These are phyloP conservation scores for Trichophyton simii DNA, from an alignment of 2,329 filamentous ascomycete genomes.

Conservation along the genomic window DNA sequence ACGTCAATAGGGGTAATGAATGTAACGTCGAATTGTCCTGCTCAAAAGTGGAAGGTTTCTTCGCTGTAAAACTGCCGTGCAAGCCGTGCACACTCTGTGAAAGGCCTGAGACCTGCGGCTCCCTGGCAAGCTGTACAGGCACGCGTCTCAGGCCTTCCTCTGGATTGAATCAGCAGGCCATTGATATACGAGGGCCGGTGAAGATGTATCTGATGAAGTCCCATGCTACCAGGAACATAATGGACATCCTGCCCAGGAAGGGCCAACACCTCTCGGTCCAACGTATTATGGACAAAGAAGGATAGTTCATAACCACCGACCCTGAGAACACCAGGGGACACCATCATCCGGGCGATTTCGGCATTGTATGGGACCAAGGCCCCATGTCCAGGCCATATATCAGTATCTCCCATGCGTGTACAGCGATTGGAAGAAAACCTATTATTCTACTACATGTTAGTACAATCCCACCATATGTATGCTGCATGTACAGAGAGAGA, in stretches of 20 bases:
- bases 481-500: too few relatives aligned
- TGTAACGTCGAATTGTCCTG: too few relatives aligned
- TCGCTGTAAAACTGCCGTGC: slow-evolving; percentile 4
- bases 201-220: not conserved
- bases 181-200: not conserved
- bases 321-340: not conserved
- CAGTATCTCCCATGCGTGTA: not conserved
- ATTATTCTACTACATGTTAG: too few relatives aligned
- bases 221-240: not conserved
- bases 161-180: not conserved
- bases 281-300: not conserved
- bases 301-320: not conserved
- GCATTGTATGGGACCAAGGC: not conserved
- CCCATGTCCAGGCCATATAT: not conserved
- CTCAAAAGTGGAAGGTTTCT: too few relatives aligned
- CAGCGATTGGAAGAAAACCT: not conserved
- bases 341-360: not conserved
- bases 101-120: not conserved
- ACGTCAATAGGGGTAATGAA: too few relatives aligned
- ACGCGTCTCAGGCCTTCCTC: not conserved
- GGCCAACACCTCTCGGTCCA: not conserved
- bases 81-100: slow-evolving; percentile 6
- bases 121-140: not conserved
- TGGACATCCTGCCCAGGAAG: not conserved
- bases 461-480: too few relatives aligned